Conservation (phyloP, 495 filamentous ascomycete species). For the Podospora conica region DNA sequence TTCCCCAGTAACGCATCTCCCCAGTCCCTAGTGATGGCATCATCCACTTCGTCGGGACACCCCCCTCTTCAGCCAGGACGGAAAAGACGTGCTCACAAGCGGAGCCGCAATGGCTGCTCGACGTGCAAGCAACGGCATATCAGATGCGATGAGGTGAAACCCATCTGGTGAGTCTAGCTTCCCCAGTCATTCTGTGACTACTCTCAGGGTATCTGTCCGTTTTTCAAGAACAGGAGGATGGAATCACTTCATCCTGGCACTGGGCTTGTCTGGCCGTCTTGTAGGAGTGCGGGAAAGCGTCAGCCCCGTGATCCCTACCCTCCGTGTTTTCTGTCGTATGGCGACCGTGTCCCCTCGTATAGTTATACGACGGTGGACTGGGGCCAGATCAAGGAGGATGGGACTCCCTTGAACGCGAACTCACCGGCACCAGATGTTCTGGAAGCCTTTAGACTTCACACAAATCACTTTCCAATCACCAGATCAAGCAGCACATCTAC, state of each 20-base stretch:
- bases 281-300: not conserved
- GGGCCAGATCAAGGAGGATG: not conserved
- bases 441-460: not conserved
- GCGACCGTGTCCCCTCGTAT: not conserved
- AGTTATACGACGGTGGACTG: not conserved
- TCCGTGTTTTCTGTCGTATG: not conserved
- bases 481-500: not conserved
- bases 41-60: not conserved
- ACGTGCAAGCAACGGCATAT: conserved; percentile 77
- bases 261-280: not conserved
- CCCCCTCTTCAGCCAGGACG: conserved; percentile 12
- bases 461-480: not conserved
- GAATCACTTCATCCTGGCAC: not conserved
- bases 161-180: conserved; percentile 57
- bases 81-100: conserved; percentile 26
- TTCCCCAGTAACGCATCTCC: not conserved
- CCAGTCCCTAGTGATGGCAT: not conserved
- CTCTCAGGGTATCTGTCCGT: not conserved
- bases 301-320: not conserved
- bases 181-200: too few relatives aligned
- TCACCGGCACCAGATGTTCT: not conserved
- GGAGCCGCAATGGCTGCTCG: conserved; percentile 61
- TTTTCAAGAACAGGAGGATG: not conserved
- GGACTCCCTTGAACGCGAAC: not conserved
- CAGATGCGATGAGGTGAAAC: conserved; percentile 71